Evolutionary conservation across 1,284 basidiomycete genomes (phyloP).

Genomic region (Austroboletus olivaceoglutinosus): DNA sequence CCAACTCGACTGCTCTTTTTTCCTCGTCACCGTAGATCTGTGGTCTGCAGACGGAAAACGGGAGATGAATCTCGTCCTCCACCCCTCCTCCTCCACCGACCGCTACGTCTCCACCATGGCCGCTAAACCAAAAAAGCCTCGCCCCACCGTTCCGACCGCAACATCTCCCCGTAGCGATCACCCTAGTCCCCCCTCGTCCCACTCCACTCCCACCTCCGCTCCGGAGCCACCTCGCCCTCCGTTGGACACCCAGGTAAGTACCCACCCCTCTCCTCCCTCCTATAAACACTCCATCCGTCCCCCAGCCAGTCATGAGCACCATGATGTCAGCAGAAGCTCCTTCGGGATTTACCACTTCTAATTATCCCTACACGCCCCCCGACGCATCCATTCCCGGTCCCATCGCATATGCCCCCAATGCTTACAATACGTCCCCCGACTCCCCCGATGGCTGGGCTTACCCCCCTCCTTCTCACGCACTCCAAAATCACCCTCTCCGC

Average conservation of each 20-base stretch:
- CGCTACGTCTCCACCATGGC: conserved; percentile 59
- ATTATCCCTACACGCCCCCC: conserved; percentile 38
- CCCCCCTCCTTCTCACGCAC: conserved; percentile 44
- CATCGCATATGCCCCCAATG: conserved; percentile 28
- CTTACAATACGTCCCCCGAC: conserved; percentile 37
- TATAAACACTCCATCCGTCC: conserved; percentile 3
- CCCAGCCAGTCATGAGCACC: conserved; percentile 37
- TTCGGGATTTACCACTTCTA: conserved; percentile 39
- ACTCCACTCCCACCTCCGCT: conserved; percentile 32
- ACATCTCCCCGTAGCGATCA: conserved; percentile 40
- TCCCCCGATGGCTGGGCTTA: conserved; percentile 55
- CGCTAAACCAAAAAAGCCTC: conserved; percentile 52
- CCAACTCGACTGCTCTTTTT: conserved; percentile 81
- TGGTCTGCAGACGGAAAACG: conserved; percentile 80
- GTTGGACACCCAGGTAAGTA: conserved; percentile 32
- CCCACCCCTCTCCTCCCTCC: not conserved
- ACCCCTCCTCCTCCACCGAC: conserved; percentile 70
- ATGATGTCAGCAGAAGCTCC: conserved; percentile 39
- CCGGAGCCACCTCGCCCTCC: conserved; percentile 26
- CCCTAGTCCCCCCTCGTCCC: conserved; percentile 36
- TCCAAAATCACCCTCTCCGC: conserved; percentile 52
- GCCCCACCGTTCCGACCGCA: conserved; percentile 36
- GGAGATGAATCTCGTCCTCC: conserved; percentile 84
- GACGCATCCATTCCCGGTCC: conserved; percentile 35
- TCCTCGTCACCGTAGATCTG: conserved; percentile 84